Conservation (phyloP, 2,329 filamentous ascomycete species). For the Pyricularia sp. region DNA sequence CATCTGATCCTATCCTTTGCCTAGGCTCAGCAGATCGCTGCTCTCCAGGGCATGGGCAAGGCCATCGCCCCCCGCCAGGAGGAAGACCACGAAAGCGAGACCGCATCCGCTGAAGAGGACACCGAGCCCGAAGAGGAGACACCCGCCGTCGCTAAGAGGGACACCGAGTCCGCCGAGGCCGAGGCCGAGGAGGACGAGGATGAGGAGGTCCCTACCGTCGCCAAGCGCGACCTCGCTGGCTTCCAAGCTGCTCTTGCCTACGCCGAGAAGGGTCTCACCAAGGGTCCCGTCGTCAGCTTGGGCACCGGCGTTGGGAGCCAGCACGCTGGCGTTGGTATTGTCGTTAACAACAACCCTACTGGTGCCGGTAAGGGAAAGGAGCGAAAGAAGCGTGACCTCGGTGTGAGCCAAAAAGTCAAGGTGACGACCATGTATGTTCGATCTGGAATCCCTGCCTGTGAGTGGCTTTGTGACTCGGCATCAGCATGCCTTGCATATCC, state of each 20-base stretch:
- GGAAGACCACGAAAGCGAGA: slow-evolving; percentile 6
- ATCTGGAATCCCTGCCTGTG: slow-evolving; percentile 31
- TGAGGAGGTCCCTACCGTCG: slow-evolving; percentile 12
- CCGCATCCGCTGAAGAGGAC: slow-evolving; percentile 1
- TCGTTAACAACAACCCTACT: slow-evolving; percentile 20
- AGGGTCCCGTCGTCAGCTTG: slow-evolving; percentile 36
- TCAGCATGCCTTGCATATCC: neutral
- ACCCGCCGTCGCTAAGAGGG: slow-evolving; percentile 28
- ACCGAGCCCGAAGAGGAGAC: neutral
- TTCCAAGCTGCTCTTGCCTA: slow-evolving; percentile 36
- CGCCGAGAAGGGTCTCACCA: slow-evolving; percentile 34
- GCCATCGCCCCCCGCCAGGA: slow-evolving; percentile 32
- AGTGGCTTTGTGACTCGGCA: slow-evolving; percentile 15
- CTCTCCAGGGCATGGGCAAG: slow-evolving; percentile 38
- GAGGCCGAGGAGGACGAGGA: slow-evolving; percentile 6
- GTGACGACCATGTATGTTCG: slow-evolving; percentile 37
- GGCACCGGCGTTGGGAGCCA: slow-evolving; percentile 29
- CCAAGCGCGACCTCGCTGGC: slow-evolving; percentile 36
- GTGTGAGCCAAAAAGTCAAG: slow-evolving; percentile 18
- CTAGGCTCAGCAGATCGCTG: slow-evolving; percentile 30
- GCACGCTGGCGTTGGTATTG: slow-evolving; percentile 26
- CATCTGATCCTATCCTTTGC: neutral
- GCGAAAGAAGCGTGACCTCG: slow-evolving; percentile 3
- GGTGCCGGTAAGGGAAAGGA: slow-evolving; percentile 7
- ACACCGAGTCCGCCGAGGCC: slow-evolving; percentile 12